phyloP scores from a whole-genome alignment of 768 basidiomycete genomes.

The Podaxis carcinomalis region DNA sequence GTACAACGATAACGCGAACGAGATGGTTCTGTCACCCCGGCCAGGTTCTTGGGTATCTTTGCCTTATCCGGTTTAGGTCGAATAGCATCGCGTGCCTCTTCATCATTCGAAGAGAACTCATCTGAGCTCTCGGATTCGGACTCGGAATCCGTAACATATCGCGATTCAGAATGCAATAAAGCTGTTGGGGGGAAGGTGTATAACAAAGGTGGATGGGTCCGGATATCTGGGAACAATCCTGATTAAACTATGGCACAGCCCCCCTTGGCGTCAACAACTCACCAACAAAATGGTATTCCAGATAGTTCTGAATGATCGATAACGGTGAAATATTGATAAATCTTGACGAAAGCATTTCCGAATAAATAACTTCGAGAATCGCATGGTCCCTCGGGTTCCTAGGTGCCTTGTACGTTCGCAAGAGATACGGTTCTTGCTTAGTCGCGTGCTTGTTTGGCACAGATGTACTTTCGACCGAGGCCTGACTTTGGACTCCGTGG shows the following conservation, averaged over 20 bases:
- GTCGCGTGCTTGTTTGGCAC: background rate
- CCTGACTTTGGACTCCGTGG: background rate
- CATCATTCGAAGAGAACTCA: slow-evolving; percentile 26
- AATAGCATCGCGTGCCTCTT: slow-evolving; percentile 33
- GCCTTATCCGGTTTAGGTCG: slow-evolving; percentile 17
- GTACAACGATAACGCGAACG: slow-evolving; percentile 18
- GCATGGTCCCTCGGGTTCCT: slow-evolving; percentile 65
- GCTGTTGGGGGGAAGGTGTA: slow-evolving; percentile 49
- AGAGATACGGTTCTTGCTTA: slow-evolving; percentile 26
- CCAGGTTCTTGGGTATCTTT: slow-evolving; percentile 16
- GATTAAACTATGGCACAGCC: background rate
- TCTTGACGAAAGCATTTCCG: slow-evolving; percentile 59
- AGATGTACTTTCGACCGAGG: background rate
- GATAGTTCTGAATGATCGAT: slow-evolving; percentile 51
- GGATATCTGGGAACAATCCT: slow-evolving; percentile 43
- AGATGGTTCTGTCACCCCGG: slow-evolving; percentile 17
- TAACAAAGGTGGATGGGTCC: slow-evolving; percentile 60
- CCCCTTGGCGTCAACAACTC: slow-evolving; percentile 12
- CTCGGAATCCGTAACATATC: slow-evolving; percentile 9
- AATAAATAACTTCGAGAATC: slow-evolving; percentile 59
- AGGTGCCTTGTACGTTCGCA: slow-evolving; percentile 35
- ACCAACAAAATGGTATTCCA: slow-evolving; percentile 65
- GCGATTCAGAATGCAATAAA: slow-evolving; percentile 8
- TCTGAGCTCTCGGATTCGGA: slow-evolving; percentile 16
- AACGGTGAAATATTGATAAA: slow-evolving; percentile 68